phyloP scores from a whole-genome alignment of 2,329 filamentous ascomycete genomes.

The Emmonsia crescens region DNA sequence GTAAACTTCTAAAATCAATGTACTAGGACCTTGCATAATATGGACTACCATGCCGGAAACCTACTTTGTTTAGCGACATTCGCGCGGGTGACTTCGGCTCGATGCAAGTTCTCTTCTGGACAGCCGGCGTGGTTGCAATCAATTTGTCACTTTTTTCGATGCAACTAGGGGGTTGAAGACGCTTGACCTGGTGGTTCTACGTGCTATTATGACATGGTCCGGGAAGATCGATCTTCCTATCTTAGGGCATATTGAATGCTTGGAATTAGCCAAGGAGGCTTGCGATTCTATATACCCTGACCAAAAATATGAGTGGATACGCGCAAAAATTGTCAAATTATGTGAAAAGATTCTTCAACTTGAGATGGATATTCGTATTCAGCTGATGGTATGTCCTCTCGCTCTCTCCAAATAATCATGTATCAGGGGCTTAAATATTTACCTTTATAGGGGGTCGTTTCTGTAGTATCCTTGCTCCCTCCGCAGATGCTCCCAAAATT shows the following conservation, averaged over 20 bases:
- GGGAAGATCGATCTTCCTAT: too few relatives aligned
- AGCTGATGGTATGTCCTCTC: slow-evolving; percentile 23
- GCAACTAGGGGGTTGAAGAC: slow-evolving; percentile 30
- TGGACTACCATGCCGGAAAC: slow-evolving; percentile 32
- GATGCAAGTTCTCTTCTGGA: not conserved
- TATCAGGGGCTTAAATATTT: slow-evolving; percentile 10
- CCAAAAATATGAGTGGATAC: slow-evolving; percentile 22
- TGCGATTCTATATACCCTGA: slow-evolving; percentile 23
- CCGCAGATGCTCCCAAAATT: too few relatives aligned
- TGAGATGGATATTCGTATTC: slow-evolving; percentile 20
- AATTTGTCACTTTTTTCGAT: slow-evolving; percentile 30
- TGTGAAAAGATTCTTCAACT: slow-evolving; percentile 26
- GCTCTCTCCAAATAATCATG: too few relatives aligned
- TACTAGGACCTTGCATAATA: slow-evolving; percentile 28
- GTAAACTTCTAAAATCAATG: too few relatives aligned
- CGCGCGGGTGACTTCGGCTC: slow-evolving; percentile 23
- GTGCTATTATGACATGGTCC: too few relatives aligned
- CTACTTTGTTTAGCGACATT: slow-evolving; percentile 35
- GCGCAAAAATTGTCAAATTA: too few relatives aligned
- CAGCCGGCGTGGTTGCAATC: slow-evolving; percentile 23
- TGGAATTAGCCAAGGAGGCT: slow-evolving; percentile 27
- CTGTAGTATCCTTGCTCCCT: too few relatives aligned
- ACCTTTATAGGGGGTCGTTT: too few relatives aligned
- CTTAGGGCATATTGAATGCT: too few relatives aligned
- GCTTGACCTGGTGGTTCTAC: slow-evolving; percentile 31